Evolutionary conservation across 805 yeast genomes (phyloP), one percentile per base, ranked within the genome.

Genomic region (Candida odintsovae): DNA sequence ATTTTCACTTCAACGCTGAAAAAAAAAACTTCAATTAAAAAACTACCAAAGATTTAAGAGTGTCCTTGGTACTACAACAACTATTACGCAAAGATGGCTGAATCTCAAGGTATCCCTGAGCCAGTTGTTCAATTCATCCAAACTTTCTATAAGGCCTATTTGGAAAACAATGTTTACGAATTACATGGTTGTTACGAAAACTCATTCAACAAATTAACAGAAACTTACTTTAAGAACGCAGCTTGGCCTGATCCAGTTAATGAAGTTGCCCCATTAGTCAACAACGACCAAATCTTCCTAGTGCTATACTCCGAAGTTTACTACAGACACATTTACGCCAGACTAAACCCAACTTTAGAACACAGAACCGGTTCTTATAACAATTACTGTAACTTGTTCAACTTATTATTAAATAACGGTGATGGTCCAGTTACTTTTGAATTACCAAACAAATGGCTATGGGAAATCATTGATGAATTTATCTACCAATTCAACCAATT

Each of bases 401-500:
- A 73, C 57, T 56, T 67, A 49, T 63, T 74, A 42, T 63, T 74
- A 50, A 72, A 71, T 60, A 62, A 67, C 39, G 69, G 67, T 46
- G 67, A 63, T 23, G 71, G 72, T 9, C 75, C 77, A 29, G 68
- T 66, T 11, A 67, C 68, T 33, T 65, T 74, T 48, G 78, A 73
- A 54, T 57, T 74, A 41, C 78, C 78, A 42, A 64, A 64, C 50
- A 67, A 68, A 51, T 74, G 78, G 78, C 62, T 71, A 21, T 75
- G 78, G 78, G 78, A 74, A 46, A 72, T 74, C 48, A 65, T 74
- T 48, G 78, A 74, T 51, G 78, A 74, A 59, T 75, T 74, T 58
- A 73, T 74, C 57, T 74, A 75, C 54, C 78, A 74, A 59, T 74
- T 69, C 64, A 72, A 72, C 56, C 65, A 68, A 52, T 74, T 71